Evolutionary conservation across 2,329 filamentous ascomycete species (phyloP).

Genomic region (Elsinoe batatas): DNA sequence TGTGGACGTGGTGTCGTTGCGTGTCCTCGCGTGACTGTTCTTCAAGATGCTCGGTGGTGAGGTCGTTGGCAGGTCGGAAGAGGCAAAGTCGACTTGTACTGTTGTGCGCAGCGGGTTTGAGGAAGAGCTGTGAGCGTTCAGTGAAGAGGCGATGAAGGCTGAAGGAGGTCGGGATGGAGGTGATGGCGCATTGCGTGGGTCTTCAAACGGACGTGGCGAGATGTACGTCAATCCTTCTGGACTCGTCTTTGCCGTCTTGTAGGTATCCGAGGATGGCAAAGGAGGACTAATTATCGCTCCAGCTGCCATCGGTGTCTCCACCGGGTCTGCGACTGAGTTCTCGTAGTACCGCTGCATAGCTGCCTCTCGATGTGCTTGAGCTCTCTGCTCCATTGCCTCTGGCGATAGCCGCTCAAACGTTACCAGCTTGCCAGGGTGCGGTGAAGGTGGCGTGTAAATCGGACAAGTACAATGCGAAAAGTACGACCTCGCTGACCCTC

Average conservation of each 20-base stretch:
- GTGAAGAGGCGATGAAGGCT: background rate
- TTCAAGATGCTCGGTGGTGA: background rate
- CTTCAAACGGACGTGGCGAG: background rate
- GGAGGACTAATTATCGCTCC: conserved; percentile 2
- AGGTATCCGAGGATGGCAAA: background rate
- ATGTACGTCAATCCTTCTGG: background rate
- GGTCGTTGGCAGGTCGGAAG: background rate
- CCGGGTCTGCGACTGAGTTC: background rate
- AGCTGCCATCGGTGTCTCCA: background rate
- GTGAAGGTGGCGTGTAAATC: background rate
- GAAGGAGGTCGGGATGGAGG: background rate
- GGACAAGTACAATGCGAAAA: conserved; percentile 7
- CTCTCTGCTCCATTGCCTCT: background rate
- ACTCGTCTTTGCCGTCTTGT: background rate
- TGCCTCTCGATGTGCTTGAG: conserved; percentile 2
- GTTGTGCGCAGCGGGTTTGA: background rate
- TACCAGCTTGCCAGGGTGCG: conserved; percentile 3
- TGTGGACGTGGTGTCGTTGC: background rate
- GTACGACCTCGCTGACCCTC: background rate
- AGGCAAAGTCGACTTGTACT: conserved; percentile 7
- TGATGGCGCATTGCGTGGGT: background rate
- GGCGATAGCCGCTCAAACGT: background rate
- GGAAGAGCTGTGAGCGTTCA: conserved; percentile 7
- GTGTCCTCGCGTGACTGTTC: background rate
- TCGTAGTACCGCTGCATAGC: conserved; percentile 5